Evolutionary conservation across 306 rosid genomes (phyloP).

Genomic region (Medicago lupulina): DNA sequence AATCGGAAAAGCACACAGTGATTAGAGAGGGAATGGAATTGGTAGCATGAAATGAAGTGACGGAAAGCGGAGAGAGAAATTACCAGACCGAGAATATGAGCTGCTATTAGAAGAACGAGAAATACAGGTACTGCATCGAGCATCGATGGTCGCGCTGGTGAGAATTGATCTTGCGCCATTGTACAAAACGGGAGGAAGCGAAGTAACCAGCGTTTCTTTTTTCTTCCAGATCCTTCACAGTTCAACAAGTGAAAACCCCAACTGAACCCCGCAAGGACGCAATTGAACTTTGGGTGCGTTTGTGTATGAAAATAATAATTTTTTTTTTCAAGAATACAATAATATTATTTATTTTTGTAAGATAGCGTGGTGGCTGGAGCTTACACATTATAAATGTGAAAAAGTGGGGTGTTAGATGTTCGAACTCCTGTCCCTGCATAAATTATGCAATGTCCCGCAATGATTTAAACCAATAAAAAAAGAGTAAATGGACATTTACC

Average conservation of each 20-base stretch:
- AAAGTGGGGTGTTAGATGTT: too few relatives aligned
- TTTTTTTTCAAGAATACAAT: too few relatives aligned
- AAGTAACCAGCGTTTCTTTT: constrained; percentile 14
- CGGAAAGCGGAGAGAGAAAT: background rate
- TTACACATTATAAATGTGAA: too few relatives aligned
- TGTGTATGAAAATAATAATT: too few relatives aligned
- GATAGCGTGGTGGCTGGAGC: too few relatives aligned
- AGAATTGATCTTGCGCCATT: constrained; percentile 61
- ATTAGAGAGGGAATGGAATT: background rate
- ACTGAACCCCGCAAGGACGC: background rate
- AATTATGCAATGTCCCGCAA: too few relatives aligned
- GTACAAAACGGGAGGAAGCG: background rate
- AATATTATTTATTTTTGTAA: too few relatives aligned
- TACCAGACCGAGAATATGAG: constrained; percentile 87
- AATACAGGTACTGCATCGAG: constrained; percentile 60
- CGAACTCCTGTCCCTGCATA: too few relatives aligned
- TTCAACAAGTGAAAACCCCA: background rate
- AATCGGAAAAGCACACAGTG: background rate
- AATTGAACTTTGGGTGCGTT: too few relatives aligned
- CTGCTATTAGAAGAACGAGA: constrained; percentile 68
- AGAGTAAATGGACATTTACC: too few relatives aligned
- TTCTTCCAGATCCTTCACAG: background rate
- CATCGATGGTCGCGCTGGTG: constrained; percentile 60
- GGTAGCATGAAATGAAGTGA: background rate
- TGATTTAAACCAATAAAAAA: too few relatives aligned